Base-by-base conservation (phyloP, 768 basidiomycete genomes). In the Boletus reticuloceps region DNA sequence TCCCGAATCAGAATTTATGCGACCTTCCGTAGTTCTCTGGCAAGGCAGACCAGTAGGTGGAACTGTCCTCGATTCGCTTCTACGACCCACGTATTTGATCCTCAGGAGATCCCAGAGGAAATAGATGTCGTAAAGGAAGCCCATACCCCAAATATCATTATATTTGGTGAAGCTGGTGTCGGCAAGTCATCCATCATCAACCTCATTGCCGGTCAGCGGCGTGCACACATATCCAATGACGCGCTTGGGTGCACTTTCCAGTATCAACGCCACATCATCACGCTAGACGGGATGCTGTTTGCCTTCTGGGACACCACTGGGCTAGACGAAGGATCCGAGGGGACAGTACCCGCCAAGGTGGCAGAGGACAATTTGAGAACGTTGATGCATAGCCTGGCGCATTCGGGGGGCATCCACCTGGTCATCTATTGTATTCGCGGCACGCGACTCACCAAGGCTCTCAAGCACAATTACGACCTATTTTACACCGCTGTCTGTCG, bases 401-500 rank as follows among this genome's bases (percentile, higher is more conserved):
- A 38, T 7, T 25, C 54, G 4, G 55, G 31, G 8, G 54, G 55
- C 13, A 55, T 56, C 20, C 53, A 56, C 22, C 54, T 57, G 19
- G 9, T 57, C 31, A 39, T 57, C 20, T 57, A 57, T 38, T 57
- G 56, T 29, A 43, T 49, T 16, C 54, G 47, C 14, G 54, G 22
- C 1, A 13, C 14, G 11, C 32, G 55, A 34, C 40, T 48, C 36
- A 56, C 55, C 12, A 56, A 36, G 17, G 54, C 47, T 10, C 55
- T 67, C 19, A 52, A 62, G 27, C 62, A 64, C 31, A 76, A 73
- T 56, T 77, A 73, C 63, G 53, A 60, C 29, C 42, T 74, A 3
- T 72, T 75, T 40, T 62, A 68, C 32, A 59, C 67, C 16, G 58
- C 68, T 4, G 64, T 77, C 27, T 77, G 76, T 47, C 64, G 58